Conservation (phyloP, 73 alveolate genomes). For the Symbiodinium pilosum region DNA sequence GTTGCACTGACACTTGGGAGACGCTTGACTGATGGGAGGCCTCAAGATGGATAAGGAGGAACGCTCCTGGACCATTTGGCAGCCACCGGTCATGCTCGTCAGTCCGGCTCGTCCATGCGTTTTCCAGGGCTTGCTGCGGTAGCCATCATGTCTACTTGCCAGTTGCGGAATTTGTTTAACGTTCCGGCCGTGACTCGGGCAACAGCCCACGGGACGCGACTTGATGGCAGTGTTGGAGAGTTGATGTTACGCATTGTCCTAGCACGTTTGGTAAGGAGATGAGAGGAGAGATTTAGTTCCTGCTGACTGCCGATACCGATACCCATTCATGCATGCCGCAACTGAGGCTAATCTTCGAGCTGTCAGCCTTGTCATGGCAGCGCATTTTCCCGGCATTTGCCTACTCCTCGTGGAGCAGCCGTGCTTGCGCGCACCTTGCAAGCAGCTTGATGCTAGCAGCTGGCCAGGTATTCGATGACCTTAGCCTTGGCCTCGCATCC, state of each 20-base stretch:
- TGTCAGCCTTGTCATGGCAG: slow-evolving; percentile 70
- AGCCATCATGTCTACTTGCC: background rate
- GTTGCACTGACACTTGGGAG: too few relatives aligned
- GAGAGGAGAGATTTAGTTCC: background rate
- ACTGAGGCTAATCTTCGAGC: slow-evolving; percentile 71
- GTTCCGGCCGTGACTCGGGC: slow-evolving; percentile 85
- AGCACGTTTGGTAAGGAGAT: too few relatives aligned
- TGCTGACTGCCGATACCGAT: too few relatives aligned
- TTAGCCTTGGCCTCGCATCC: slow-evolving; percentile 90
- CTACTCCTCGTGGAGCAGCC: slow-evolving; percentile 51
- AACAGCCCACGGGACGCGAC: slow-evolving; percentile 55
- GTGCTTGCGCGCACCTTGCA: background rate
- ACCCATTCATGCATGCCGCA: too few relatives aligned
- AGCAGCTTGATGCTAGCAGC: background rate
- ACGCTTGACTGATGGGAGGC: slow-evolving; percentile 10
- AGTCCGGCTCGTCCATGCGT: background rate
- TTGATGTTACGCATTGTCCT: too few relatives aligned
- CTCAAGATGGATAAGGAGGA: slow-evolving; percentile 92
- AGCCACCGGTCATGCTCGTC: slow-evolving; percentile 86
- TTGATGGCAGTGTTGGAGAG: slow-evolving; percentile 25
- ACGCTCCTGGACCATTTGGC: slow-evolving; percentile 94
- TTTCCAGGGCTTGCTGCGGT: too few relatives aligned
- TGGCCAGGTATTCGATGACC: slow-evolving; percentile 81
- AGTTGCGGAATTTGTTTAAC: slow-evolving; percentile 49
- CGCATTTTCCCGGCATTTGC: slow-evolving; percentile 65